A percentile compares a stretch with the other conserved stretches of the same genome.
phyloP scores from a whole-genome alignment of 176 grass and related monocot species.

The Lolium rigidum region DNA sequence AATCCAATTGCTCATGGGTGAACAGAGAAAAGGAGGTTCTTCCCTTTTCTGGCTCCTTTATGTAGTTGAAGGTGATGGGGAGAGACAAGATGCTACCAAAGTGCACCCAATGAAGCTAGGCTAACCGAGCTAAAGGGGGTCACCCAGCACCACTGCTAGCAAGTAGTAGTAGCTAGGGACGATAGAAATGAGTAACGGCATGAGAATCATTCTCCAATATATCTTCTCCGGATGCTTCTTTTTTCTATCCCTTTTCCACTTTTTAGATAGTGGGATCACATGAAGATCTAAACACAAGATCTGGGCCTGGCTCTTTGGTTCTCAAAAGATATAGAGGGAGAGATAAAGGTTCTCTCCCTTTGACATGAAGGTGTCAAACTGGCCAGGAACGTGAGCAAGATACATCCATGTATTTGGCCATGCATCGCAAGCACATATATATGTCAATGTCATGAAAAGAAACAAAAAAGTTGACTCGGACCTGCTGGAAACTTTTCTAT shows the following conservation, averaged over 20 bases:
- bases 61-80: constrained; percentile 31
- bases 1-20: constrained; percentile 35
- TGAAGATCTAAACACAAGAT: constrained; percentile 39
- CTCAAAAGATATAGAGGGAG: constrained; percentile 33
- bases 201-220: constrained; percentile 31
- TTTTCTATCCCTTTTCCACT: constrained; percentile 34
- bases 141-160: constrained; percentile 17
- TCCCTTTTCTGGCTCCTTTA: constrained; percentile 34
- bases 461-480: neutral
- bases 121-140: constrained; percentile 16
- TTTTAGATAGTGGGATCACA: constrained; percentile 49
- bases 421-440: neutral
- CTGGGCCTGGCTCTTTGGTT: constrained; percentile 24
- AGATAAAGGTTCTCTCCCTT: constrained; percentile 30
- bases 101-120: neutral
- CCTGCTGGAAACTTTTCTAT: neutral
- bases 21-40: neutral
- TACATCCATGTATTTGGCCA: constrained; percentile 52
- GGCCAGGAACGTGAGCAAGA: constrained; percentile 39
- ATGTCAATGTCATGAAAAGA: no score
- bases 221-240: constrained; percentile 32
- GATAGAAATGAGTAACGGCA: constrained; percentile 49
- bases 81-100: constrained; percentile 41
- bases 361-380: constrained; percentile 17
- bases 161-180: neutral